Percentiles rank a stretch among this genome's conserved stretches.
Conservation (phyloP, 441 rosid species). For the Manihot esculenta region DNA sequence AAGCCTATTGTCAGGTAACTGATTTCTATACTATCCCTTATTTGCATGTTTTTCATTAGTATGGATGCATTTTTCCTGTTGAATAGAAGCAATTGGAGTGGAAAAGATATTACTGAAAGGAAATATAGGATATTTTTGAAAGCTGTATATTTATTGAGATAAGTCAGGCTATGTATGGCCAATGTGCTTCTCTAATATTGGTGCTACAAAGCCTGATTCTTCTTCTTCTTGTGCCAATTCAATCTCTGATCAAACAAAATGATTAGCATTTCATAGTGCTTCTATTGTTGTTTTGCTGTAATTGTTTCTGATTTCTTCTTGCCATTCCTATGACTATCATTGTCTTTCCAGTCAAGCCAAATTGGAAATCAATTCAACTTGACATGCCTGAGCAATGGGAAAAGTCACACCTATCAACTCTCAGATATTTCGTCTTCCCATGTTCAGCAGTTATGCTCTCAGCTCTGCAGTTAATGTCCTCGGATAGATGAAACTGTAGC, state of each 20-base stretch:
- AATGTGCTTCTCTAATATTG: too few relatives aligned
- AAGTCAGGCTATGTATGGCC: too few relatives aligned
- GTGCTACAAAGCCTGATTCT: too few relatives aligned
- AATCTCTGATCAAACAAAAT: too few relatives aligned
- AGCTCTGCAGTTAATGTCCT: constrained; percentile 53
- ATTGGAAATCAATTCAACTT: constrained; percentile 51
- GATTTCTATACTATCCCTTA: not conserved
- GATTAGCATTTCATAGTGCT: too few relatives aligned
- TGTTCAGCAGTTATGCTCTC: constrained; percentile 49
- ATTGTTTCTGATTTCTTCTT: not conserved
- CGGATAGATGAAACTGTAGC: not conserved
- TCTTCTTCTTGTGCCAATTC: too few relatives aligned
- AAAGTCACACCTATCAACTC: constrained; percentile 35
- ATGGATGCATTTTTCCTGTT: not conserved
- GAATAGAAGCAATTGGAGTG: not conserved
- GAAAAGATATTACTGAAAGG: not conserved
- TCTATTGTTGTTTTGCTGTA: not conserved
- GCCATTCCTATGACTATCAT: not conserved
- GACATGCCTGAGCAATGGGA: constrained; percentile 62
- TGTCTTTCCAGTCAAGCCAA: constrained; percentile 50
- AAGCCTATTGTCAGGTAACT: constrained; percentile 59
- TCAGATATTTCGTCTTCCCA: constrained; percentile 24
- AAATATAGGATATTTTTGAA: not conserved
- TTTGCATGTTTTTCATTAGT: constrained; percentile 6
- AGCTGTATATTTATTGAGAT: too few relatives aligned